Evolutionary conservation across 2,329 filamentous ascomycete species (phyloP), one percentile per base, ranked within the genome.

Genomic region (Colletotrichum musicola): DNA sequence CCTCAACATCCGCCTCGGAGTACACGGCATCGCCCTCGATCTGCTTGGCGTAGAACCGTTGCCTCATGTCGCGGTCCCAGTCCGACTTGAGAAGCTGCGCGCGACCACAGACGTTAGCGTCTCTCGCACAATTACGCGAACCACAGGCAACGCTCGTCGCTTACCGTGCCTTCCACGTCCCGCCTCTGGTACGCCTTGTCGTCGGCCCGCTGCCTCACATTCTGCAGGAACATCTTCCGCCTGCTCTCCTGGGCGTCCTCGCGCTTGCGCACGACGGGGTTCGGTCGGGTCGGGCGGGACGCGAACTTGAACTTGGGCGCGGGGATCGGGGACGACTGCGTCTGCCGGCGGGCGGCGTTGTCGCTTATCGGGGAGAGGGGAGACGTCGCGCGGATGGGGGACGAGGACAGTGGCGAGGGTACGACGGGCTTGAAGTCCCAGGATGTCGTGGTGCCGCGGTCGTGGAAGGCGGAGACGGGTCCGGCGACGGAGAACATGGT

Each of bases 221-320:
- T 92, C 75, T 89, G 88, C 68, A 95, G 80, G 73, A 95, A 95
- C 64, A 92, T 81, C 38, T 87, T 86, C 54, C 92, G 83, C 65
- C 93, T 82, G 62, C 86, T 83, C 75, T 93, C 90, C 63, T 89
- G 88, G 0, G 84, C 83, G 18, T 88, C 88, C 75, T 94, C 88
- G 58, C 88, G 84, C 69, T 81, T 86, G 71, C 87, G 86, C 18
- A 90, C 79, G 6, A 92, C 74, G 0, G 90, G 92, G 70, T 92
- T 93, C 42, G 85, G 83, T 69, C 91, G 91, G 62, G 84, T 80
- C 14, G 83, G 81, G 16, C 89, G 85, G 69, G 86, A 80, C 30
- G 87, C 83, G 72, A 83, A 90, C 66, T 82, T 86, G 76, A 82
- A 84, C 30, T 79, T 80, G 38, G 77, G 73, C 10, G 79, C 76